Evolutionary conservation across 1,284 basidiomycete species (phyloP).

Genomic region (Pascua guehoae): DNA sequence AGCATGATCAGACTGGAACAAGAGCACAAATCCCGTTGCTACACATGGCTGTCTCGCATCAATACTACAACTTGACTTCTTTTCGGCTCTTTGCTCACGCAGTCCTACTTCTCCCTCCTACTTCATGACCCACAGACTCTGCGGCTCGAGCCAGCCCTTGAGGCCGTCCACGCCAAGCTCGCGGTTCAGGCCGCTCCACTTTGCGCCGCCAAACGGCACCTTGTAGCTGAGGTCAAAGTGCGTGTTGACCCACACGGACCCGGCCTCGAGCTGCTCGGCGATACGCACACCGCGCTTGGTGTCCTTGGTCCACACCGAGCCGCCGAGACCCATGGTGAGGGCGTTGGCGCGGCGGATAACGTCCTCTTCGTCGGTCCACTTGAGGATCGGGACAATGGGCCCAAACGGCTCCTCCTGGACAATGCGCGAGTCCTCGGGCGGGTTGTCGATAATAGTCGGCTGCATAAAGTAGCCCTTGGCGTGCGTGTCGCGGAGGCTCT

Average conservation of each 20-base stretch:
- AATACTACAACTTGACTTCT: too few species aligned
- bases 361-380: conserved; percentile 90
- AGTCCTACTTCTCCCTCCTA: too few species aligned
- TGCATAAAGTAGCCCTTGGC: conserved; percentile 67
- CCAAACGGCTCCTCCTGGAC: conserved; percentile 87
- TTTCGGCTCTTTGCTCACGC: background rate
- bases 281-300: conserved; percentile 87
- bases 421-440: conserved; percentile 58
- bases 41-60: too few species aligned
- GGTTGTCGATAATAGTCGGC: conserved; percentile 82
- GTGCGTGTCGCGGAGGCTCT: background rate
- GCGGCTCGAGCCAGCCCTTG: conserved; percentile 20
- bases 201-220: conserved; percentile 84
- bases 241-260: conserved; percentile 71
- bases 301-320: conserved; percentile 85
- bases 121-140: conserved; percentile 13
- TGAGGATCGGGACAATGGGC: conserved; percentile 59
- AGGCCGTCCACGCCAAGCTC: conserved; percentile 39
- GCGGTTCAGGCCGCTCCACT: conserved; percentile 43
- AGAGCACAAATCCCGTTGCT: too few species aligned
- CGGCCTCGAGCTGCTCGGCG: conserved; percentile 87
- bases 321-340: conserved; percentile 80
- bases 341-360: conserved; percentile 81
- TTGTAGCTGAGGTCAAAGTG: conserved; percentile 61
- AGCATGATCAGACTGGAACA: too few species aligned